phyloP scores from a whole-genome alignment of 1,139 yeast genomes.

The Nadsonia starkeyi-henricii region DNA sequence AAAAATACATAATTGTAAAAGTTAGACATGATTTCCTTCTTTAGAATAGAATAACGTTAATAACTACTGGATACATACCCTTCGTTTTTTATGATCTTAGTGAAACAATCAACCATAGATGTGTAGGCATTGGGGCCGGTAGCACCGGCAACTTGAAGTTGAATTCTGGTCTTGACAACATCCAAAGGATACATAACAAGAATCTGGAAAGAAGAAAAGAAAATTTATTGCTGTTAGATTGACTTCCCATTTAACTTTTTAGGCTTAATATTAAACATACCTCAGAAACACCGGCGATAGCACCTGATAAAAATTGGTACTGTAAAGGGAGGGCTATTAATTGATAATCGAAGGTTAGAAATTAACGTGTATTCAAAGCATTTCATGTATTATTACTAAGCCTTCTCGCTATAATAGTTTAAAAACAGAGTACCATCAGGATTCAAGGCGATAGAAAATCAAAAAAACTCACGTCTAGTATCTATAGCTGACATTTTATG shows the following conservation, averaged over 20 bases:
- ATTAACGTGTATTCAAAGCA: too few species aligned
- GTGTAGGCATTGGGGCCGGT: conserved; percentile 43
- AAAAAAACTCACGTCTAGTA: too few species aligned
- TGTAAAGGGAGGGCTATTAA: conserved; percentile 55
- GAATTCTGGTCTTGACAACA: conserved; percentile 96
- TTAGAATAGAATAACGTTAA: too few species aligned
- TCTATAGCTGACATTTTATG: too few species aligned
- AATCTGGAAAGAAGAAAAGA: conserved; percentile 29
- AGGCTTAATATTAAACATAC: conserved; percentile 12
- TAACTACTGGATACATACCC: conserved; percentile 28
- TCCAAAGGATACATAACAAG: conserved; percentile 96
- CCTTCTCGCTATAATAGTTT: too few species aligned
- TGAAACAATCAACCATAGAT: conserved; percentile 74
- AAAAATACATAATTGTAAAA: neutral
- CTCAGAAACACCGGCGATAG: conserved; percentile 95
- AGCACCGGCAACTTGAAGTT: conserved; percentile 46
- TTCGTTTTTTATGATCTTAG: conserved; percentile 72
- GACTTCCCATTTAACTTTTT: too few species aligned
- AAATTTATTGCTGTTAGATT: too few species aligned
- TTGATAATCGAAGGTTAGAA: too few species aligned
- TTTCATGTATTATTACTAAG: too few species aligned
- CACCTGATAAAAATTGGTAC: conserved; percentile 89
- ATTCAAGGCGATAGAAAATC: too few species aligned
- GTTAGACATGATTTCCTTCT: too few species aligned
- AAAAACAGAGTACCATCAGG: too few species aligned